Conservation (phyloP, 2,329 filamentous ascomycete species). For the Amesomyces nigricolor region DNA sequence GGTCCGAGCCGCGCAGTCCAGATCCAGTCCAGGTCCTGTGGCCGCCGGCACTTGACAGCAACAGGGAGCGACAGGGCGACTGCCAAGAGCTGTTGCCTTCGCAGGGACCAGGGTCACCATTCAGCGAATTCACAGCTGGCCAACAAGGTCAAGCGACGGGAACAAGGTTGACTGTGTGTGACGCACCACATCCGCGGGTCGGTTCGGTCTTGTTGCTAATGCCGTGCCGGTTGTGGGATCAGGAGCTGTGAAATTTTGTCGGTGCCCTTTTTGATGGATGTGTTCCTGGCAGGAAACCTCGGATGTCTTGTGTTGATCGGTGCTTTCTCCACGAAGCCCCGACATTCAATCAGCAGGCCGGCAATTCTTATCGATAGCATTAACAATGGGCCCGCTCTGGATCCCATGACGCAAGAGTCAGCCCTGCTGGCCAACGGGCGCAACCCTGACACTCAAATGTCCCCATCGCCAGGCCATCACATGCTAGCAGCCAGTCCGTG, state of each 20-base stretch:
- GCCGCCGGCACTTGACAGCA: too few relatives aligned
- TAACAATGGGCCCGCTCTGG: neutral
- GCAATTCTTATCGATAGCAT: constrained; percentile 1
- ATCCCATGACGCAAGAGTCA: constrained; percentile 11
- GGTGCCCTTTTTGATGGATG: too few relatives aligned
- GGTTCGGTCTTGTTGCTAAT: neutral
- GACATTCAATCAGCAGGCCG: too few relatives aligned
- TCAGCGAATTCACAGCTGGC: neutral
- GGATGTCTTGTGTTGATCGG: neutral
- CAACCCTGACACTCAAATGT: neutral
- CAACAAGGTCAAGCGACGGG: constrained; percentile 3
- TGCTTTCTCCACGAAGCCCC: too few relatives aligned
- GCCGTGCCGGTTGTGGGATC: neutral
- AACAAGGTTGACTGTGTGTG: neutral
- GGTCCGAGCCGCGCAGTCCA: too few relatives aligned
- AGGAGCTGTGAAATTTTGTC: too few relatives aligned
- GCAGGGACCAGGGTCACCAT: neutral
- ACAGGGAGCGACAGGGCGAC: neutral
- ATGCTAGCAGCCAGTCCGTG: neutral
- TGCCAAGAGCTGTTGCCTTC: constrained; percentile 18
- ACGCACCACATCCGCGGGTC: constrained; percentile 3
- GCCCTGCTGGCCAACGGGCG: neutral
- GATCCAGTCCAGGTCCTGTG: too few relatives aligned
- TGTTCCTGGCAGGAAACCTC: neutral
- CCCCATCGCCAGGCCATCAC: neutral